phyloP scores from a whole-genome alignment of 2,329 filamentous ascomycete species.

The Parastagonospora avenae region DNA sequence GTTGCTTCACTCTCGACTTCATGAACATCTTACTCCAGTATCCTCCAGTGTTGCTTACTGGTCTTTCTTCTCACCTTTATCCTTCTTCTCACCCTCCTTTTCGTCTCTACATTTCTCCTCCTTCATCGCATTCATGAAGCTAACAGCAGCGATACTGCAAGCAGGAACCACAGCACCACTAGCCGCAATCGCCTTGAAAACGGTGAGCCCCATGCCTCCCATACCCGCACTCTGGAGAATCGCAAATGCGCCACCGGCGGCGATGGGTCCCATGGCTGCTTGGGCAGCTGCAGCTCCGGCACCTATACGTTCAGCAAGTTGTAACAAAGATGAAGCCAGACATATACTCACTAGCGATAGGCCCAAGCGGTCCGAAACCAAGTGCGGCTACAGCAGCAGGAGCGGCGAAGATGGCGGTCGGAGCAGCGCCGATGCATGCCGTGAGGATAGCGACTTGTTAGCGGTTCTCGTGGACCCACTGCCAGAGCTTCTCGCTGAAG shows the following conservation, averaged over 20 bases:
- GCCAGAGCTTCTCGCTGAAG: neutral
- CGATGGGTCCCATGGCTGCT: conserved; percentile 17
- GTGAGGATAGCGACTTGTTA: neutral
- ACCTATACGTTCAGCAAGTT: conserved; percentile 4
- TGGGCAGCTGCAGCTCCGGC: conserved; percentile 19
- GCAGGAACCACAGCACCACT: neutral
- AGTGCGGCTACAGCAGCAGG: conserved; percentile 2
- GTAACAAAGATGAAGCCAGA: neutral
- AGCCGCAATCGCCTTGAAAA: conserved; percentile 19
- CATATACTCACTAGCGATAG: conserved; percentile 13
- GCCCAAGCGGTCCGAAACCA: conserved; percentile 17
- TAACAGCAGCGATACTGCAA: neutral
- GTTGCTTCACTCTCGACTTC: too few species aligned
- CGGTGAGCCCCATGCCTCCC: conserved; percentile 13
- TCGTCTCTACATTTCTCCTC: neutral
- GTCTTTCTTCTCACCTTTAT: too few species aligned
- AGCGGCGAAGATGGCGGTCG: conserved; percentile 6
- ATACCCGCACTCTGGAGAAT: conserved; percentile 24
- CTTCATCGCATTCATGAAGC: neutral
- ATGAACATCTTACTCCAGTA: too few species aligned
- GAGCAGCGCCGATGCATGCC: conserved; percentile 8
- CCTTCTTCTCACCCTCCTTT: neutral
- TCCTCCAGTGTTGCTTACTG: too few species aligned
- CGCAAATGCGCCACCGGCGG: conserved; percentile 18
- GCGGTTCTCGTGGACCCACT: neutral